phyloP scores from a whole-genome alignment of 257 asterid species.

The Parsonsia alboflavescens region DNA sequence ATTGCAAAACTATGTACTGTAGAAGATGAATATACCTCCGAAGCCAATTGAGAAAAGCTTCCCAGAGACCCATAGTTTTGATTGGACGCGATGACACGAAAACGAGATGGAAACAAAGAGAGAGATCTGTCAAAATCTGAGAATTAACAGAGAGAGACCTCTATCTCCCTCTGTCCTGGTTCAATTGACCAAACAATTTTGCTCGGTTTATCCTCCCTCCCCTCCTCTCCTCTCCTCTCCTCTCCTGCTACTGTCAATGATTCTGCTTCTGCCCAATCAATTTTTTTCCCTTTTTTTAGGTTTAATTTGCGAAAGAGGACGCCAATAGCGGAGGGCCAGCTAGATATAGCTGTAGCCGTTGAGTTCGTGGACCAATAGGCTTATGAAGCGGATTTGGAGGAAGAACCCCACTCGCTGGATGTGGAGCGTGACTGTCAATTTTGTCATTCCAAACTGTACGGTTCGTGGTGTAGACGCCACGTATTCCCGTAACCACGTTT shows the following conservation, averaged over 20 bases:
- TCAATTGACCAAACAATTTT: not conserved
- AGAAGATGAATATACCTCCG: slow-evolving; percentile 47
- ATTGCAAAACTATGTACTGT: not conserved
- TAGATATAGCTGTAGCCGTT: not conserved
- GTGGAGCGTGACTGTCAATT: not conserved
- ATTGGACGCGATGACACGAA: slow-evolving; percentile 32
- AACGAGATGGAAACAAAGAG: slow-evolving; percentile 15
- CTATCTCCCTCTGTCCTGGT: slow-evolving; percentile 16
- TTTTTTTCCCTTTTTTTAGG: not conserved
- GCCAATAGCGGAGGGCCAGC: slow-evolving; percentile 10
- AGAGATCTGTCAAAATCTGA: slow-evolving; percentile 6
- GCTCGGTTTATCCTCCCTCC: not conserved
- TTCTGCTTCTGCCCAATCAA: not conserved
- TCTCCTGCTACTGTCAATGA: not conserved
- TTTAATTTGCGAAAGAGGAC: not conserved
- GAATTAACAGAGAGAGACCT: slow-evolving; percentile 21
- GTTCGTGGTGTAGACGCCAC: not conserved
- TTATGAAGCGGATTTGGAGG: not conserved
- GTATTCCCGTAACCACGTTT: slow-evolving; percentile 1
- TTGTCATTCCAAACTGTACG: not conserved
- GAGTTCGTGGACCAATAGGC: slow-evolving; percentile 1
- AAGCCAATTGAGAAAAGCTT: slow-evolving; percentile 98
- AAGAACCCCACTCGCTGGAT: not conserved
- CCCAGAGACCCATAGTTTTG: slow-evolving; percentile 83
- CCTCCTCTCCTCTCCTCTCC: no score